Evolutionary conservation across 192 early-diverging fungal genomes (phyloP), one percentile per base, ranked within the genome.

Genomic region (Oehlia diaphana): DNA sequence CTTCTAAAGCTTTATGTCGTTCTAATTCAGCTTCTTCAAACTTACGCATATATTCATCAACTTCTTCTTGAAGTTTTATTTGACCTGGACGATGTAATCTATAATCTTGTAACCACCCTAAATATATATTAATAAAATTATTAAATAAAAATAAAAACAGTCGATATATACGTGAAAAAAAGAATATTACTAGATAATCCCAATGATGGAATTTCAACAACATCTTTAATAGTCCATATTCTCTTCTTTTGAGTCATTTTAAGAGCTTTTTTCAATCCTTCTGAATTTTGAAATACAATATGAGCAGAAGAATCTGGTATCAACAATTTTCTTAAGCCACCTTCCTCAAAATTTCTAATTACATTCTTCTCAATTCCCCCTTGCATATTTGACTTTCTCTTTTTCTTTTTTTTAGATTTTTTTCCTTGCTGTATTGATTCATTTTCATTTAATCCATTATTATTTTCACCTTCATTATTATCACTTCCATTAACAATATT

Each of bases 1-100:
- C 89, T 78, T 88, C 80, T 70, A 91, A 84, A 75, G 88, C 88
- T 79, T 89, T 87, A 80, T 92, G 89, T 66, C 89, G 88, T 73
- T 93, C 88, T 67, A 91, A 88, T 83, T 96, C 93, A 58, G 91
- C 89, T 42, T 89, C 89, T 72, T 94, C 92, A 75, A 96, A 97
- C 79, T 91, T 90, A 4, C 86, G 84, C 88, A 97, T 95, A 72
- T 87, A 93, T 33, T 85, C 76, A 74, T 97, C 93, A 2, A 95
- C 92, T 61, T 90, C 83, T 33, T 79, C 35, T 76, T 94, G 88
- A 47, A 96, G 88, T 35, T 77, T 74, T 19, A 50, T 4, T 16
- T n/a, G 76, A 42, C 12, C 35, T n/a, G 58, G 3, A n/a, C 76
- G 63, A 37, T 13, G 39, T 26, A 68, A 82, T 73, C 84, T 79